These are phyloP conservation scores for Rhizophora mangle DNA, from an alignment of 345 rosid genomes.

Conservation along the genomic window DNA sequence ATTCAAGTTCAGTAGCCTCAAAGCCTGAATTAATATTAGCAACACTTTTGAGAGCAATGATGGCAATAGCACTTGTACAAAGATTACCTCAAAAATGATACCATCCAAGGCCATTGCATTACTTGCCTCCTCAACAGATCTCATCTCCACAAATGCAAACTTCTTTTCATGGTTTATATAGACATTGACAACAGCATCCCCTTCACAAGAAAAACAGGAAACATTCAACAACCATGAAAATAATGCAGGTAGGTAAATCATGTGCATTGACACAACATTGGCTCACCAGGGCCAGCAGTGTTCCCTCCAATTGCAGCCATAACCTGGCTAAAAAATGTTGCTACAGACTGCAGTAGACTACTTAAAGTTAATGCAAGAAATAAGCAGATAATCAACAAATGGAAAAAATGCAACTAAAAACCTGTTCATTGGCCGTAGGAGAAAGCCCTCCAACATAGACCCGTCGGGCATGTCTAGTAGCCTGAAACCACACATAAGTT, in stretches of 20 bases:
- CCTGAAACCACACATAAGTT: constrained; percentile 41
- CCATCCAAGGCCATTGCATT: constrained; percentile 99
- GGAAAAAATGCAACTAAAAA: constrained; percentile 13
- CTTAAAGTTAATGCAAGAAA: constrained; percentile 17
- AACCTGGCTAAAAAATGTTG: constrained; percentile 88
- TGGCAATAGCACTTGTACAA: not conserved
- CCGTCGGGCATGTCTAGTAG: constrained; percentile 98
- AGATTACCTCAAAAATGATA: constrained; percentile 78
- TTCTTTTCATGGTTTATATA: constrained; percentile 99
- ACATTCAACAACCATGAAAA: not conserved
- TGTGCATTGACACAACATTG: not conserved
- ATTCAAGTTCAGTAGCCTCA: not conserved
- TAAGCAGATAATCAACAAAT: not conserved
- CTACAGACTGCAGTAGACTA: constrained; percentile 64
- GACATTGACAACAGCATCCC: constrained; percentile 99
- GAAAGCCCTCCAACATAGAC: constrained; percentile 99
- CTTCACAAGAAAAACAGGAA: constrained; percentile 31
- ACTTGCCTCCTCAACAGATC: constrained; percentile 99
- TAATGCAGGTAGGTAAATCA: not conserved
- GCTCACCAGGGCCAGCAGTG: constrained; percentile 91
- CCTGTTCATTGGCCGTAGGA: constrained; percentile 98
- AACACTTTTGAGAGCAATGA: too few relatives aligned
- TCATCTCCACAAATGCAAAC: constrained; percentile 99
- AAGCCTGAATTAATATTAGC: not conserved
- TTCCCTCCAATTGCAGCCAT: constrained; percentile 99